Base-by-base conservation (phyloP, 2,329 filamentous ascomycete genomes). In the Leptoxyphium fumago region DNA sequence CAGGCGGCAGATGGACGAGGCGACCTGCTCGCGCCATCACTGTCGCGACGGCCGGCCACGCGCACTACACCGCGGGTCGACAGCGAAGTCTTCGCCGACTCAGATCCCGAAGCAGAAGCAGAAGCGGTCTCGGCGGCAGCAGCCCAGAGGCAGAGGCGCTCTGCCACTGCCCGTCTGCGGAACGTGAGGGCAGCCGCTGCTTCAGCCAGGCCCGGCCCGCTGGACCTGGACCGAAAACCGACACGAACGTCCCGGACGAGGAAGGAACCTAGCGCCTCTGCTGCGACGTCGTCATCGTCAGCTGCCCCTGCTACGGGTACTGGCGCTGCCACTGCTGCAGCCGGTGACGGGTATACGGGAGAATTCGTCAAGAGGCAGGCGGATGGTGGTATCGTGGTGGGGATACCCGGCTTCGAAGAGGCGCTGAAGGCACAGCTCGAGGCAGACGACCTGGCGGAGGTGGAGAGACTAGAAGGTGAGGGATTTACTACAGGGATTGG, bases 301-400 rank as follows among this genome's bases (percentile, higher is more conserved):
- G 13, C 13, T 4, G 17, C 4, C 3, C 4, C 21, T 26, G 21
- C 21, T 26, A 26, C 21, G 21, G 21, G 21, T 26, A 7, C 21
- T 4, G 21, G 21, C 21, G 32, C 32, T 13, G 32, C 5, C 13
- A 15, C 13, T 15, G 32, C 32, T 36, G 32, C 32, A 13, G 32
- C 13, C 32, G 32, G 13, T 13, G 15, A 36, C 9, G 32, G 32
- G 13, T 13, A 15, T 9, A 49, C 53, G 34, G 36, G 43, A 40
- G 54, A 57, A 5, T 51, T 59, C 21, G 55, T 59, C 28, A 55
- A 54, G 38, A 39, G 56, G 45, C 53, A 52, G 40, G 38, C 52
- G 11, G 50, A 56, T 41, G 56, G 56, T 5, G 50, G 44, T 9
- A 56, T 51, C 39, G 43, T 59, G 36, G 46, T 56, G 10, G 52